Evolutionary conservation across 768 basidiomycete species (phyloP).

Genomic region (Tylopilus sp.): DNA sequence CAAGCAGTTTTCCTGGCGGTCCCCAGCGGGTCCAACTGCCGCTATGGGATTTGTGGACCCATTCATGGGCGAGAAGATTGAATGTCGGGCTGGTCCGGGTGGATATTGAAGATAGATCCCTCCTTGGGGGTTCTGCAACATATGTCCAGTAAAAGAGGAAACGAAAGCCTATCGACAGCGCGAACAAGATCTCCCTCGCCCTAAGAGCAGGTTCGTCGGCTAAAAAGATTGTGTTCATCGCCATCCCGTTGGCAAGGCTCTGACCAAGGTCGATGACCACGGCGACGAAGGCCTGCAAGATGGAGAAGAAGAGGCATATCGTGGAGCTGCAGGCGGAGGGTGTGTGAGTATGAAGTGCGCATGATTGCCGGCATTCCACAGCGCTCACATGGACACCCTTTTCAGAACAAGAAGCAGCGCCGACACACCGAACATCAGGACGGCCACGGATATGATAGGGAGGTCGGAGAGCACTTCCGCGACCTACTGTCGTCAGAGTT

Average conservation of each 20-base stretch:
- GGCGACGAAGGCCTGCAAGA: slow-evolving; percentile 57
- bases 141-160: slow-evolving; percentile 70
- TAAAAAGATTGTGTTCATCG: slow-evolving; percentile 19
- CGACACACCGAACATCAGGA: slow-evolving; percentile 60
- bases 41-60: slow-evolving; percentile 39
- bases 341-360: slow-evolving; percentile 4
- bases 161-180: slow-evolving; percentile 54
- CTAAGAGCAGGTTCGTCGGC: slow-evolving; percentile 36
- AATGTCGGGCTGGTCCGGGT: slow-evolving; percentile 6
- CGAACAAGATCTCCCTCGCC: slow-evolving; percentile 56
- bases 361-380: neutral
- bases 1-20: slow-evolving; percentile 46
- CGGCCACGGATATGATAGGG: slow-evolving; percentile 62
- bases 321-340: slow-evolving; percentile 34
- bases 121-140: slow-evolving; percentile 54
- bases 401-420: slow-evolving; percentile 53
- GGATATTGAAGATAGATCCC: slow-evolving; percentile 27
- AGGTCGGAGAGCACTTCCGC: slow-evolving; percentile 59
- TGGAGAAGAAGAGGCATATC: slow-evolving; percentile 53
- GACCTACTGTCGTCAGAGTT: slow-evolving; percentile 37
- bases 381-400: slow-evolving; percentile 48
- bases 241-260: slow-evolving; percentile 41
- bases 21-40: slow-evolving; percentile 70
- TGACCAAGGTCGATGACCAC: slow-evolving; percentile 61
- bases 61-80: slow-evolving; percentile 16